Evolutionary conservation across 768 basidiomycete species (phyloP).

Genomic region (Termitomyces sp.): DNA sequence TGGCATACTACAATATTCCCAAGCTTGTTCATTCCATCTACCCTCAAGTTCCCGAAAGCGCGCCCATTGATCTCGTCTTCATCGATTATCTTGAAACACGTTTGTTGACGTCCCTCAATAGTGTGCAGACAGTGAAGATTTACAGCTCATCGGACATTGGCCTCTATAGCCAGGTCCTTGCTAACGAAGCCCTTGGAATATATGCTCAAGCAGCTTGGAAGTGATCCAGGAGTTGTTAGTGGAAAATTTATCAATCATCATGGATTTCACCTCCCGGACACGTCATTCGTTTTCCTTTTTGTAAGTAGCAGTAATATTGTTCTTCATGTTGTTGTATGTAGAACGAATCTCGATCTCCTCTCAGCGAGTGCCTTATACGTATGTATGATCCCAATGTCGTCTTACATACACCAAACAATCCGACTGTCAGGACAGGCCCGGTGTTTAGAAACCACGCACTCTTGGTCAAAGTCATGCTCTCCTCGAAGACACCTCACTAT

Average conservation of each 20-base stretch:
- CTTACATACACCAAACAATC: no score
- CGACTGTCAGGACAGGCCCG: no score
- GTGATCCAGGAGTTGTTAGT: constrained; percentile 10
- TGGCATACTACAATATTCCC: constrained; percentile 52
- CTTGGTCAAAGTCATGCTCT: no score
- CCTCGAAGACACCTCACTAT: no score
- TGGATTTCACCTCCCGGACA: no score
- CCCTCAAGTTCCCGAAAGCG: constrained; percentile 45
- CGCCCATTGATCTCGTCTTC: constrained; percentile 72
- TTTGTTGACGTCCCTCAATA: constrained; percentile 54
- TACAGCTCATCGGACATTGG: constrained; percentile 51
- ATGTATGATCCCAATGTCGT: no score
- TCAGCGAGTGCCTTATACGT: no score
- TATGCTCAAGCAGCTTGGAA: constrained; percentile 53
- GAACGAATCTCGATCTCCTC: no score
- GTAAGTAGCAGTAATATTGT: no score
- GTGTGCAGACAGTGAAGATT: constrained; percentile 41
- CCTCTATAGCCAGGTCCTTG: constrained; percentile 49
- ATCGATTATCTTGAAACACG: constrained; percentile 60
- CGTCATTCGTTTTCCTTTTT: no score
- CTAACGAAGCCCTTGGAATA: constrained; percentile 50
- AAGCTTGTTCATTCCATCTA: constrained; percentile 56
- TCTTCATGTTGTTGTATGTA: no score
- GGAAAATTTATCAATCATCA: not conserved
- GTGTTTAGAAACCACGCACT: no score